Evolutionary conservation across 2,329 filamentous ascomycete species (phyloP).

Genomic region (Colletotrichum tamarilloi): DNA sequence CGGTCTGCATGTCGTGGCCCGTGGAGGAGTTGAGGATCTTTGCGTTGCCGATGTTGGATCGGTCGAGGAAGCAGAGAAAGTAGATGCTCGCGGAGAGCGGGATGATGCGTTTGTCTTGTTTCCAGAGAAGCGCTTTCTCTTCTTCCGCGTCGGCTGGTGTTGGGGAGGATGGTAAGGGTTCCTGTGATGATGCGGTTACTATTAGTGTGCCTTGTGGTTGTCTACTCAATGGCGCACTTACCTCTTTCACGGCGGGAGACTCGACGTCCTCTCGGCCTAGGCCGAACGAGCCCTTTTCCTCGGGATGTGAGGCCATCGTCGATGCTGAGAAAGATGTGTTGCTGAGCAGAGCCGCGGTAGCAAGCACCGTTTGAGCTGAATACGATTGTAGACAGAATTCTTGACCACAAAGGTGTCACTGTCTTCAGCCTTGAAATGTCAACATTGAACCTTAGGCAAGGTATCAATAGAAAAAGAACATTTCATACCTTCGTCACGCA

Average conservation of each 20-base stretch:
- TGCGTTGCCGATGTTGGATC: conserved; percentile 77
- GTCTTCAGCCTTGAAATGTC: background rate
- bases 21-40: conserved; percentile 72
- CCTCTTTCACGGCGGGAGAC: conserved; percentile 15
- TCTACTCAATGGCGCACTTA: background rate
- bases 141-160: conserved; percentile 17
- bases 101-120: conserved; percentile 72
- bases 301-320: background rate
- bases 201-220: rapidly evolving
- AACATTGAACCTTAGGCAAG: background rate
- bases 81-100: conserved; percentile 73
- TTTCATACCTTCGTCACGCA: background rate
- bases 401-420: background rate
- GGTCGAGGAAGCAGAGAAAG: conserved; percentile 75
- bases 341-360: background rate
- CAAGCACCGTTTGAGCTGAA: background rate
- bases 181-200: background rate
- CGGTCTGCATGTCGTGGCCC: conserved; percentile 69
- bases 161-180: background rate
- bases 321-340: background rate
- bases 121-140: conserved; percentile 59
- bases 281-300: background rate
- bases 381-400: background rate
- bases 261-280: background rate
- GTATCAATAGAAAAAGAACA: background rate